Conservation (phyloP, 352 stramenopile species). For the Plasmopara muralis region DNA sequence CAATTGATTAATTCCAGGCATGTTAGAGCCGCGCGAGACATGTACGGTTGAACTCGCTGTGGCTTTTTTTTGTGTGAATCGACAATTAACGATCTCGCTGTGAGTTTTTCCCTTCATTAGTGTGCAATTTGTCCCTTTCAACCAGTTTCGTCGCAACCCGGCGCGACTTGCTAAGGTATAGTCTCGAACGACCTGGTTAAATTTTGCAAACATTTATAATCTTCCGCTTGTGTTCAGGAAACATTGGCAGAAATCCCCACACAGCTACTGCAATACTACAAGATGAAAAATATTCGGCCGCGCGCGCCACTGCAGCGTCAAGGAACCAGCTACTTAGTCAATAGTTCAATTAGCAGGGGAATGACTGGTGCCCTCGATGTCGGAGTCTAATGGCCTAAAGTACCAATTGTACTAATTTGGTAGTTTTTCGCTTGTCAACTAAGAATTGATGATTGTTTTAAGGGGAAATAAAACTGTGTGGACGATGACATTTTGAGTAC, state of each 20-base stretch:
- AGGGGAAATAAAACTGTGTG: too few species aligned
- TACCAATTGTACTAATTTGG: too few species aligned
- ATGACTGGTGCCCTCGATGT: slow-evolving; percentile 21
- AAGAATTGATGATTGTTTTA: too few species aligned
- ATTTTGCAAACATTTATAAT: background rate
- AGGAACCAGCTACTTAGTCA: slow-evolving; percentile 38
- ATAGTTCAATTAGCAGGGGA: slow-evolving; percentile 17
- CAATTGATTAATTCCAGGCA: slow-evolving; percentile 38
- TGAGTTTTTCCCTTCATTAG: slow-evolving; percentile 18
- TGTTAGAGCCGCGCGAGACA: slow-evolving; percentile 41
- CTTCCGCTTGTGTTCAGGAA: slow-evolving; percentile 21
- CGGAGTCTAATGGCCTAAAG: slow-evolving; percentile 13
- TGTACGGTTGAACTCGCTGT: slow-evolving; percentile 35
- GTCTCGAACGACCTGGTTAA: too few species aligned
- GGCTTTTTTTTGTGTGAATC: background rate
- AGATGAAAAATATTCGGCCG: slow-evolving; percentile 47
- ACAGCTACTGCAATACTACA: slow-evolving; percentile 58
- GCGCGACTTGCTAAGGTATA: slow-evolving; percentile 44
- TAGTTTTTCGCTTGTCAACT: too few species aligned
- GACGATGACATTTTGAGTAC: too few species aligned
- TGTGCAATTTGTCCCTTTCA: slow-evolving; percentile 75
- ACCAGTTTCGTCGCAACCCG: slow-evolving; percentile 58
- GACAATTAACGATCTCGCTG: background rate
- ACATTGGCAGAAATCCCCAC: slow-evolving; percentile 63
- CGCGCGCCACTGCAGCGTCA: slow-evolving; percentile 47